phyloP scores from a whole-genome alignment of 768 basidiomycete genomes.

The Agaricus subrufescens region DNA sequence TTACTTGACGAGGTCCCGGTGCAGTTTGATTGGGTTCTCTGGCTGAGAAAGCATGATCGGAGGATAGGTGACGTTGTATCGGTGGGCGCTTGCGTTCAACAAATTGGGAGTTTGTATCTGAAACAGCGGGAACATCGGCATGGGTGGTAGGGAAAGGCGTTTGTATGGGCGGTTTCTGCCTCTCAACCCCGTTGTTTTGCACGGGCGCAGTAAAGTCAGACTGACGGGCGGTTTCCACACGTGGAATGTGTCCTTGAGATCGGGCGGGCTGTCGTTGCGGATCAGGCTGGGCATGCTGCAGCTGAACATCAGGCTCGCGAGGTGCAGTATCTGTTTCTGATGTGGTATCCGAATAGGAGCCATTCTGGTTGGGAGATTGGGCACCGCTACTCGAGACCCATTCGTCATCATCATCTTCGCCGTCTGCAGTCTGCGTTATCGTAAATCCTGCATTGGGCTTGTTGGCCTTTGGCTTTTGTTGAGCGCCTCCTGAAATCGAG shows the following conservation, averaged over 20 bases:
- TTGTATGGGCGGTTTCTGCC: conserved; percentile 11
- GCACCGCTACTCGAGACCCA: conserved; percentile 79
- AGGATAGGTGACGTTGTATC: conserved; percentile 1
- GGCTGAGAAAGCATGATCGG: conserved; percentile 1
- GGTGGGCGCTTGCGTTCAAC: conserved; percentile 2
- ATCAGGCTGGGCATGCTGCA: conserved; percentile 4
- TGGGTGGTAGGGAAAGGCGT: conserved; percentile 5
- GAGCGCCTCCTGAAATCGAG: conserved; percentile 18
- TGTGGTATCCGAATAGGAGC: conserved; percentile 40
- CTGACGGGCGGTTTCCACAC: conserved; percentile 32
- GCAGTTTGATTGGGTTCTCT: conserved; percentile 12
- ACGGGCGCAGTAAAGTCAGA: conserved; percentile 23
- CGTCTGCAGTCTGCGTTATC: conserved; percentile 43
- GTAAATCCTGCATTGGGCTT: conserved; percentile 53
- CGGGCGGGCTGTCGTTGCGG: conserved; percentile 14
- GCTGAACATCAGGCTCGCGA: conserved; percentile 13
- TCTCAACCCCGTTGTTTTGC: conserved; percentile 6
- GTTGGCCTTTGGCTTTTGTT: conserved; percentile 22
- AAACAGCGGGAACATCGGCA: not conserved
- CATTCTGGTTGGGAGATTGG: conserved; percentile 53
- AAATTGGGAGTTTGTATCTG: not conserved
- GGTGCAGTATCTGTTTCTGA: conserved; percentile 27
- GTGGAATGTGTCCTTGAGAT: conserved; percentile 13
- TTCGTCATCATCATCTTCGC: conserved; percentile 56
- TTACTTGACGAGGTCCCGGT: conserved; percentile 21